Base-by-base conservation (phyloP, 2,329 filamentous ascomycete genomes). In the Xylaria sp. region DNA sequence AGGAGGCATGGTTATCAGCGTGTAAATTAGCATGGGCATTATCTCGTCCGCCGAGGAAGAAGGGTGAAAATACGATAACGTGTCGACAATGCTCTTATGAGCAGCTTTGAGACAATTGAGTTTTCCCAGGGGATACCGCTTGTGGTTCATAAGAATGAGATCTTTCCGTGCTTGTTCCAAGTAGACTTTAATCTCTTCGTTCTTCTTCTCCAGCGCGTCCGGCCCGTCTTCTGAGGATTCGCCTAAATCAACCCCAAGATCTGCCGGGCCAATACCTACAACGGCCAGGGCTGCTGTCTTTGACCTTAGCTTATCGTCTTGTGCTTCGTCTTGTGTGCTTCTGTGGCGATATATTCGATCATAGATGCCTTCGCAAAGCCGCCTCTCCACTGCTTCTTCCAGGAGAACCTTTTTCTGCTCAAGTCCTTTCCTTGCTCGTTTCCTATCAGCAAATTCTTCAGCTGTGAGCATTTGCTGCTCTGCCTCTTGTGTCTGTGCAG, bases 31-130 rank as follows among this genome's bases (percentile, higher is more conserved):
- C 80, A 97, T 97, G 0, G 96, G 96, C 79, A 99, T 90, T 63
- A 99, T 97, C 81, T 98, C 96, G 78, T 99, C 96, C 2, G 96
- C 96, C 0, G 96, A 98, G 0, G 96, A 97, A 0, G 94, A 90
- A 21, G 88, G 88, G 70, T 90, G 88, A 68, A 91, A 90, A 73
- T 89, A 85, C 3, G 88, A 86, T 58, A 91, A 80, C 1, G 94
- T 94, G 79, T 98, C 95, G 58, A 99, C 96, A 71, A 99, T 98
- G 72, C 91, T 92, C 82, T 97, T 97, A 80, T 98, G 96, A 2
- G 93, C 93, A 47, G 91, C 90, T 72, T 94, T 97, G 65, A 99
- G 85, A 75, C 94, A 91, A 75, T 94, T 92, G 50, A 98, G 86
- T 81, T 99, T 99, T 21, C 94, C 96, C 1, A 98, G 83, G 0